A percentile compares a stretch with the other conserved stretches of the same genome.
phyloP scores from a whole-genome alignment of 2,329 filamentous ascomycete genomes.

The Thelonectria olida region DNA sequence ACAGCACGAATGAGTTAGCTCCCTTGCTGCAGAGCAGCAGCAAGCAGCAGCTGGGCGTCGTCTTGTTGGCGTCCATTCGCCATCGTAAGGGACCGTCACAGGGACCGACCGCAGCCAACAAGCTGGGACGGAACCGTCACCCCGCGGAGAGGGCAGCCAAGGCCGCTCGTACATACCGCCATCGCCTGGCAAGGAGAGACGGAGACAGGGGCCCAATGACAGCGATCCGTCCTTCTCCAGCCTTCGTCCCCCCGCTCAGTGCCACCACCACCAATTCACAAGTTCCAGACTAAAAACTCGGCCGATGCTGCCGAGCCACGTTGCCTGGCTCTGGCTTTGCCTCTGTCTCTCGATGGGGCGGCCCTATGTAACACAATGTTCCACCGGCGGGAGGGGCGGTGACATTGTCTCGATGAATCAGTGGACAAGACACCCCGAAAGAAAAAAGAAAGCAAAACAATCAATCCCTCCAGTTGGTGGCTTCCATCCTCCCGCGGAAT shows the following conservation, averaged over 20 bases:
- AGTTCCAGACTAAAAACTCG: neutral
- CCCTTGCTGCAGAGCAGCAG: neutral
- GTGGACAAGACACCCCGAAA: neutral
- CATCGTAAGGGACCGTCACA: no score
- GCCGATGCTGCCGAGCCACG: neutral
- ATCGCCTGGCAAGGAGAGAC: no score
- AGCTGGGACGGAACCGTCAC: neutral
- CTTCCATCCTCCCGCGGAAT: neutral
- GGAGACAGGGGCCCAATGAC: neutral
- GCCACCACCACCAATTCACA: no score
- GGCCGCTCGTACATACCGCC: no score
- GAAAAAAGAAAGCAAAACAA: neutral
- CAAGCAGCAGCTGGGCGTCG: neutral
- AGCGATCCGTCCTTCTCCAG: neutral
- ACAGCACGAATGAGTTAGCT: conserved; percentile 1
- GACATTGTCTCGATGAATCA: neutral
- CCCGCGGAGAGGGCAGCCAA: no score
- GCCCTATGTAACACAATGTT: no score
- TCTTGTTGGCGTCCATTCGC: neutral
- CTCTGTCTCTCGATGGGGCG: conserved; percentile 7
- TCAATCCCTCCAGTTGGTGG: no score
- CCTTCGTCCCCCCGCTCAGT: neutral
- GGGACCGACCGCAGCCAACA: neutral
- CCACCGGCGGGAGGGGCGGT: no score
- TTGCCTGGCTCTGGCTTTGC: conserved; percentile 13